Evolutionary conservation across 2,329 filamentous ascomycete species (phyloP), one percentile per base, ranked within the genome.

Genomic region (Arachnomyces sp.): DNA sequence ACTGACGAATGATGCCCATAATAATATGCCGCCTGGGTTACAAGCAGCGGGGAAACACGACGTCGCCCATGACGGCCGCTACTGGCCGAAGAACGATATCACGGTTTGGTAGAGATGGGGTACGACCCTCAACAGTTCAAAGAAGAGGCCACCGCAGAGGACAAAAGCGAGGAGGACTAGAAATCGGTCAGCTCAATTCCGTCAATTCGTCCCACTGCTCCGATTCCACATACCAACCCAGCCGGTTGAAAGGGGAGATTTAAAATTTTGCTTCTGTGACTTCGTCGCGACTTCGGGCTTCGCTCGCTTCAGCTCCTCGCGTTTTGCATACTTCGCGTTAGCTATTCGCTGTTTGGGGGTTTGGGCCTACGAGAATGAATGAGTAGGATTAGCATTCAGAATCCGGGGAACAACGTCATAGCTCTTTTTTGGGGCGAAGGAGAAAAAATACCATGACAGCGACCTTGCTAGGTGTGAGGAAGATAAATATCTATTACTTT

Each of bases 291-390:
- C 50, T 47, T 69, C 63, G 33, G 61, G 62, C 57, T 74, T 77
- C 45, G 78, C 78, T 59, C 77, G 73, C 59, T 79, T 80, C 44
- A 69, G 67, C 48, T 73, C 73, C 55, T 81, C 75, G 46, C 66
- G 60, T 50, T 73, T 72, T 38, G 78, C 78, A 53, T 72, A 81
- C 47, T 68, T 71, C 44, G 76, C 74, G 60, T 82, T 82, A 32
- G 78, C 78, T 52, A 71, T 70, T 45, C 77, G 75, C 65, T 82
- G 78, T 56, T 78, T 73, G 21, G 78, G 78, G 48, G 78, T 82
- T 74, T 82, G 37, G 11, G 31, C 30, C 25, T 52, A 2, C 67
- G 64, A 13, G 31, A 15, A 13, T 36, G 33, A 12, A 11, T 33
- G 4, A n/a, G 16, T 11, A 7, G 31, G 11, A 11, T 33, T 33